Evolutionary conservation across 805 yeast species (phyloP).

Genomic region (Saccharomyces kudriavzevii): DNA sequence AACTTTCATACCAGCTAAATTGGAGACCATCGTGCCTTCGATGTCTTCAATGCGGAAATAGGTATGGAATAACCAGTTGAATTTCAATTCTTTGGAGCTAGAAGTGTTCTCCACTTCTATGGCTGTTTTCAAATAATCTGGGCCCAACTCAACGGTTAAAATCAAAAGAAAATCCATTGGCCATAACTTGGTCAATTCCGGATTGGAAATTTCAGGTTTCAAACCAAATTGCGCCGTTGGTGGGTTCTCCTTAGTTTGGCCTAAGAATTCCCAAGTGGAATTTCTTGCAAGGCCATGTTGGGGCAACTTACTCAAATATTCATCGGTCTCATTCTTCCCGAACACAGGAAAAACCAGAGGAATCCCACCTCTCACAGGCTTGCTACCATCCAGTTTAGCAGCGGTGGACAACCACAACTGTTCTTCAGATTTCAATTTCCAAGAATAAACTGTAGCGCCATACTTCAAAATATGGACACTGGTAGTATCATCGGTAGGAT

Average conservation of each 20-base stretch:
- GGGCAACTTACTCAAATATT: slow-evolving; percentile 59
- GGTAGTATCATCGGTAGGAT: slow-evolving; percentile 44
- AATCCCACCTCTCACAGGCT: slow-evolving; percentile 95
- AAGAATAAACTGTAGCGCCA: slow-evolving; percentile 85
- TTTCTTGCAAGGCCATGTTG: slow-evolving; percentile 96
- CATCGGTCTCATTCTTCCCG: slow-evolving; percentile 60
- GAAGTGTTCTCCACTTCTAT: slow-evolving; percentile 75
- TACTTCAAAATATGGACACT: slow-evolving; percentile 63
- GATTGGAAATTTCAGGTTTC: slow-evolving; percentile 73
- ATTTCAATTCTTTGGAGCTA: slow-evolving; percentile 48
- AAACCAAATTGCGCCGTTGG: slow-evolving; percentile 86
- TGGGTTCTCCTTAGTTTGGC: slow-evolving; percentile 62
- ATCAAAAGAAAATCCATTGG: slow-evolving; percentile 67
- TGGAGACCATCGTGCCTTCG: slow-evolving; percentile 67
- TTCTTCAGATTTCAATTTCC: slow-evolving; percentile 67
- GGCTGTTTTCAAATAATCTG: slow-evolving; percentile 51
- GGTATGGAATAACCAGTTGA: slow-evolving; percentile 94
- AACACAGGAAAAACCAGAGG: slow-evolving; percentile 93
- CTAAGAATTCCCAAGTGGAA: slow-evolving; percentile 88
- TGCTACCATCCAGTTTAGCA: slow-evolving; percentile 83
- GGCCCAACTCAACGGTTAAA: slow-evolving; percentile 54
- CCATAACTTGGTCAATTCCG: slow-evolving; percentile 56
- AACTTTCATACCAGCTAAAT: slow-evolving; percentile 63
- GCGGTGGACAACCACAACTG: slow-evolving; percentile 74
- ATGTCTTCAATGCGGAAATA: slow-evolving; percentile 72